phyloP scores from a whole-genome alignment of 169 alveolate genomes.

The Perkinsus olseni region DNA sequence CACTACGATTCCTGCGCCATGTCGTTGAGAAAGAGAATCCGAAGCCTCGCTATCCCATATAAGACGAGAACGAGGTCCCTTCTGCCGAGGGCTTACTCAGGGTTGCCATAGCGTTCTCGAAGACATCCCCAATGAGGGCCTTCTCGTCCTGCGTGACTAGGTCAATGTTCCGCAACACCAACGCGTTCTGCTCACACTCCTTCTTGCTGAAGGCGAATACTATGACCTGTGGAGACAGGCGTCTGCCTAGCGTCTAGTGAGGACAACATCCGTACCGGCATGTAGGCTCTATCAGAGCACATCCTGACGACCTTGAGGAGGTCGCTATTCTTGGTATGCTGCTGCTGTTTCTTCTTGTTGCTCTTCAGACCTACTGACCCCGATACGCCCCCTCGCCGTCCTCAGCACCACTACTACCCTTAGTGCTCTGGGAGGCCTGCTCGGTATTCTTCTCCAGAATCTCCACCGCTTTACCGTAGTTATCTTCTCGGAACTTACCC shows the following conservation, averaged over 20 bases:
- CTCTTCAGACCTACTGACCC: neutral
- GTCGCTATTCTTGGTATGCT: conserved; percentile 50
- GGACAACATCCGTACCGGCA: neutral
- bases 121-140: conserved; percentile 79
- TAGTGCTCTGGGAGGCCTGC: conserved; percentile 36
- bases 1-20: no score
- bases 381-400: neutral
- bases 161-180: conserved; percentile 64
- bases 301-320: conserved; percentile 81
- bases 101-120: conserved; percentile 90
- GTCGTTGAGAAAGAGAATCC: neutral
- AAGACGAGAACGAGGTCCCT: neutral
- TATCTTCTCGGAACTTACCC: conserved; percentile 57
- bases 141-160: conserved; percentile 69
- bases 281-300: conserved; percentile 41
- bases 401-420: conserved; percentile 23
- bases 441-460: conserved; percentile 35
- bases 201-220: conserved; percentile 93
- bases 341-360: conserved; percentile 15
- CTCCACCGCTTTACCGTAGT: conserved; percentile 41
- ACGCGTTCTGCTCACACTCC: conserved; percentile 93
- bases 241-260: no score
- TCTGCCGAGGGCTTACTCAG: conserved; percentile 39
- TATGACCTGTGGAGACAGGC: conserved; percentile 86
- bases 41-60: neutral